These are phyloP conservation scores for Trametes cingulata DNA, from an alignment of 768 basidiomycete genomes.

Conservation along the genomic window DNA sequence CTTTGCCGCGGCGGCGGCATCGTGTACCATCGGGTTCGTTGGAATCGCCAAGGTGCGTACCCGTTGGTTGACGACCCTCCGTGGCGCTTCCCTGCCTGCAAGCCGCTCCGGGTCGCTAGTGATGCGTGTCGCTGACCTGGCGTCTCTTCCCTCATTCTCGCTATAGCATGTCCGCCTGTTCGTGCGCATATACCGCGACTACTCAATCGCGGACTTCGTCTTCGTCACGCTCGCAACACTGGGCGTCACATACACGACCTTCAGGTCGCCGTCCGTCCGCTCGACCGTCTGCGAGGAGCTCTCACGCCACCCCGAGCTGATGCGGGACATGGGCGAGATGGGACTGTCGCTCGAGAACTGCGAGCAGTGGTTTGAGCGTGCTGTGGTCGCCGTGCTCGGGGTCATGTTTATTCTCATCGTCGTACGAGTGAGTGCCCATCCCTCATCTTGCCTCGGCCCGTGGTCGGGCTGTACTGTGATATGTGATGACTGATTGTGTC, in stretches of 20 bases:
- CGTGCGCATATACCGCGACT: constrained; percentile 81
- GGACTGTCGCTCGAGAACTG: constrained; percentile 80
- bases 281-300: constrained; percentile 72
- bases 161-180: constrained; percentile 59
- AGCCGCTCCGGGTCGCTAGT: too few relatives aligned
- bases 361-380: constrained; percentile 75
- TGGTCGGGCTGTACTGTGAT: background rate
- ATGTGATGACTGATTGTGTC: constrained; percentile 3
- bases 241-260: constrained; percentile 58
- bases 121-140: too few relatives aligned
- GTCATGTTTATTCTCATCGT: constrained; percentile 63
- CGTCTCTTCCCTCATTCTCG: too few relatives aligned
- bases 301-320: constrained; percentile 71
- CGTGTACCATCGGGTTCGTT: constrained; percentile 63
- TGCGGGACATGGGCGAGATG: constrained; percentile 67
- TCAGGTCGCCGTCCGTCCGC: constrained; percentile 52
- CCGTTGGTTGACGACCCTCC: background rate
- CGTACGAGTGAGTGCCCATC: constrained; percentile 59
- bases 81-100: too few relatives aligned
- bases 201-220: constrained; percentile 75
- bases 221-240: constrained; percentile 63
- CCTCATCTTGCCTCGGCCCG: constrained; percentile 10
- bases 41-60: constrained; percentile 67
- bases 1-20: constrained; percentile 62
- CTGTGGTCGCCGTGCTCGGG: constrained; percentile 57